A percentile compares a stretch with the other conserved stretches of the same genome.
These are phyloP conservation scores for Candida railenensis DNA, from an alignment of 805 yeast genomes.

Conservation along the genomic window DNA sequence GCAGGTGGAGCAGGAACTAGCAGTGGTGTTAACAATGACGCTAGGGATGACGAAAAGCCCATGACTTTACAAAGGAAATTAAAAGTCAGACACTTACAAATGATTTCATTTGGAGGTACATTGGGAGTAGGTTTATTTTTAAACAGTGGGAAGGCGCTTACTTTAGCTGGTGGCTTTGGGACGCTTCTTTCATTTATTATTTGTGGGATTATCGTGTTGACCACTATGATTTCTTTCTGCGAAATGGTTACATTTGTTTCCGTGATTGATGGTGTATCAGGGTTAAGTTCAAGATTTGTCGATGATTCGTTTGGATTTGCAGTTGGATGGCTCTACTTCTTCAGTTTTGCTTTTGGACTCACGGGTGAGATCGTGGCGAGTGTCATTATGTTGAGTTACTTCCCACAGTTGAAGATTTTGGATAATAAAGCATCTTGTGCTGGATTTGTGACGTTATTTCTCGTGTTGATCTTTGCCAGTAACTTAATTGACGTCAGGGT, in stretches of 20 bases:
- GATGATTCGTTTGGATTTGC: constrained; percentile 79
- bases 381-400: constrained; percentile 71
- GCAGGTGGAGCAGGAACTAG: not conserved
- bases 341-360: constrained; percentile 67
- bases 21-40: constrained; percentile 1
- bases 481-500: constrained; percentile 69
- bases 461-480: constrained; percentile 43
- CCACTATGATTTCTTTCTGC: constrained; percentile 72
- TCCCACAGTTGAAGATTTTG: constrained; percentile 52
- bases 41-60: not conserved
- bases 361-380: constrained; percentile 84
- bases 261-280: constrained; percentile 75
- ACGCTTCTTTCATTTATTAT: constrained; percentile 64
- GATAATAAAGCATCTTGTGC: constrained; percentile 40
- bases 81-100: constrained; percentile 66
- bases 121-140: constrained; percentile 74
- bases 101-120: constrained; percentile 78
- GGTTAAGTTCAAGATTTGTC: constrained; percentile 70
- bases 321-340: constrained; percentile 71
- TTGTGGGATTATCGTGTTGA: constrained; percentile 63
- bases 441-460: constrained; percentile 67
- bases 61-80: constrained; percentile 53
- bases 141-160: constrained; percentile 69
- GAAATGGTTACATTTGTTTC: constrained; percentile 82
- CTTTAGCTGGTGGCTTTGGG: constrained; percentile 77